Evolutionary conservation across 495 filamentous ascomycete genomes (phyloP).

Genomic region (Aspergillus wentii): DNA sequence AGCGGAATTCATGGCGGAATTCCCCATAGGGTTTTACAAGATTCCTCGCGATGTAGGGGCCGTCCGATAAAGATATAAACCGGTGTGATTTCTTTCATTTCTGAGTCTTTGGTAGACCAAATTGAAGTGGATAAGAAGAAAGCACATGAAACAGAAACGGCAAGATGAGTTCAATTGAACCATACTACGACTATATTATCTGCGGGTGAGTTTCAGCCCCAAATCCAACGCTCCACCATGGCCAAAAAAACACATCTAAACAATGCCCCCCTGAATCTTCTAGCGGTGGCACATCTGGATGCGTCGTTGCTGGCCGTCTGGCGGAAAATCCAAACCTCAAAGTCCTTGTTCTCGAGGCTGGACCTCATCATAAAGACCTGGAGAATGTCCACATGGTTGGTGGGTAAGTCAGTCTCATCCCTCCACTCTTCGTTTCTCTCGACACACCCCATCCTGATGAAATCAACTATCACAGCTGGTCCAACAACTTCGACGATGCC

Average conservation of each 20-base stretch:
- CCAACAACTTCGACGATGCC: conserved; percentile 42
- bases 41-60: no score
- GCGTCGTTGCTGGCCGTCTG: conserved; percentile 56
- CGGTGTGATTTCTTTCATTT: no score
- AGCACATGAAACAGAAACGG: background rate
- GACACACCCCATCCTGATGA: no score
- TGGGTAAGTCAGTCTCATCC: conserved; percentile 18
- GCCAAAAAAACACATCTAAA: background rate
- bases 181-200: conserved; percentile 30
- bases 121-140: no score
- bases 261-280: background rate
- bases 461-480: conserved; percentile 22
- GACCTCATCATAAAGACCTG: conserved; percentile 35
- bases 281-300: conserved; percentile 58
- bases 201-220: conserved; percentile 22
- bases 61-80: no score
- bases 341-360: conserved; percentile 55
- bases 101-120: no score
- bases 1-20: no score
- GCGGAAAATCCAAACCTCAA: conserved; percentile 49
- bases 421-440: background rate
- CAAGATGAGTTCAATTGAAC: background rate
- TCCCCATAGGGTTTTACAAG: no score
- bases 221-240: background rate
- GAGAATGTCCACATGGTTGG: conserved; percentile 47